Conservation (phyloP, 2,329 filamentous ascomycete species). For the Chaetomium sp. region DNA sequence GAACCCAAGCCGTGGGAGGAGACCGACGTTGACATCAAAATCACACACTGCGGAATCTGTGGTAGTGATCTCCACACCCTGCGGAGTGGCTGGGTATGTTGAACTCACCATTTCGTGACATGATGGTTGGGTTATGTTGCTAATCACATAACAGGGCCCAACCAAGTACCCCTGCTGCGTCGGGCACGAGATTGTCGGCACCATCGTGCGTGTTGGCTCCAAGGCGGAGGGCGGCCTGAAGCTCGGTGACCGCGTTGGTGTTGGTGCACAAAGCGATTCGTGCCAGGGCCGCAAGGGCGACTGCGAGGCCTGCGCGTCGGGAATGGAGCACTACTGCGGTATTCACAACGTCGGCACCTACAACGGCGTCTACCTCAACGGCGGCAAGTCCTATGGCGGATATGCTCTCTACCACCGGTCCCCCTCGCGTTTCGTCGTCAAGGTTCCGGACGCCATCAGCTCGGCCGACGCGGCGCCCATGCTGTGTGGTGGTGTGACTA, state of each 20-base stretch:
- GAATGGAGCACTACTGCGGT: constrained; percentile 47
- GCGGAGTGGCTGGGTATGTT: constrained; percentile 53
- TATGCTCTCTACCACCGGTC: constrained; percentile 44
- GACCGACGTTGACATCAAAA: constrained; percentile 64
- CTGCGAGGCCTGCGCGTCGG: constrained; percentile 43
- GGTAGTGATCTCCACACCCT: constrained; percentile 63
- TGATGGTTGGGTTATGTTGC: neutral
- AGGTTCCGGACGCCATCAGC: constrained; percentile 48
- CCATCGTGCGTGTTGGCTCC: constrained; percentile 56
- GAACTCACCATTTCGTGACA: neutral
- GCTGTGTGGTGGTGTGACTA: constrained; percentile 70
- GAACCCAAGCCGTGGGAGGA: constrained; percentile 68
- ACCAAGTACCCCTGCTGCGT: constrained; percentile 51
- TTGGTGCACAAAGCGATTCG: constrained; percentile 61
- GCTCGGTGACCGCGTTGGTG: constrained; percentile 64
- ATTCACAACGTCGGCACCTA: constrained; percentile 54
- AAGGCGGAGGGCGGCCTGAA: constrained; percentile 50
- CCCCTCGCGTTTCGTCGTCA: constrained; percentile 50
- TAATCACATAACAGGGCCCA: constrained; percentile 29
- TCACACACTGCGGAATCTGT: constrained; percentile 68
- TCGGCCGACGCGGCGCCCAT: constrained; percentile 58
- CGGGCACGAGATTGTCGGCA: constrained; percentile 68
- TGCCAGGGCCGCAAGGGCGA: constrained; percentile 50
- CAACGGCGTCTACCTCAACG: constrained; percentile 53
- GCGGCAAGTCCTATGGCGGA: constrained; percentile 63